Evolutionary conservation across 1,139 yeast species (phyloP).

Genomic region (Insectozyma bohioensis): DNA sequence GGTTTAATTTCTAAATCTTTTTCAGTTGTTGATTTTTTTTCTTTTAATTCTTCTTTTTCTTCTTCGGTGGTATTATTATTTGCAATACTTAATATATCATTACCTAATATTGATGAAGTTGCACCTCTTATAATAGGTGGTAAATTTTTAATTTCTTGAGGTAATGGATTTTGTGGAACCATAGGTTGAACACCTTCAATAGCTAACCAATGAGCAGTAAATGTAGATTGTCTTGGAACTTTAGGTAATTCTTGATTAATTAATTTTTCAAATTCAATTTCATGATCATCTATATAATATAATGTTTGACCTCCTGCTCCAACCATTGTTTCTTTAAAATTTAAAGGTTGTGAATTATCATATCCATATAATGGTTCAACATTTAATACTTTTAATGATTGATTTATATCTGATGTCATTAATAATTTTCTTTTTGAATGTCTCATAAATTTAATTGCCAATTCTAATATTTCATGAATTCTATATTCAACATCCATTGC

Average conservation of each 20-base stretch:
- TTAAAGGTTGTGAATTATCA: constrained; percentile 59
- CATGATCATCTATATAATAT: constrained; percentile 87
- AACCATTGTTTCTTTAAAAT: constrained; percentile 77
- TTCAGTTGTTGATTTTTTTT: constrained; percentile 35
- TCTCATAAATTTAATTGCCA: constrained; percentile 94
- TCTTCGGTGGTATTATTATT: constrained; percentile 22
- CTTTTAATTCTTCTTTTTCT: constrained; percentile 19
- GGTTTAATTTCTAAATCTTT: constrained; percentile 83
- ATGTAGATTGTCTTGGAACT: constrained; percentile 88
- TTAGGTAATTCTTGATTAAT: constrained; percentile 94
- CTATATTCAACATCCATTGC: constrained; percentile 99
- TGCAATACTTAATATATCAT: constrained; percentile 34
- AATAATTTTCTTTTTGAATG: constrained; percentile 84
- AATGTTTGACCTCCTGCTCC: constrained; percentile 91
- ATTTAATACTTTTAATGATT: constrained; percentile 81
- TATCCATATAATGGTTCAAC: constrained; percentile 87
- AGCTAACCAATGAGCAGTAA: constrained; percentile 98
- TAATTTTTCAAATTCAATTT: constrained; percentile 89
- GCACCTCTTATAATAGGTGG: constrained; percentile 76
- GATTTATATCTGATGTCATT: constrained; percentile 77
- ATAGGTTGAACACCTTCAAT: constrained; percentile 99
- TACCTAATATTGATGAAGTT: constrained; percentile 48
- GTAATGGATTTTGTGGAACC: constrained; percentile 93
- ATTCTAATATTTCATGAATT: constrained; percentile 91
- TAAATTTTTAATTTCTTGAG: constrained; percentile 65